phyloP scores from a whole-genome alignment of 441 rosid genomes.

The Viola pubescens region DNA sequence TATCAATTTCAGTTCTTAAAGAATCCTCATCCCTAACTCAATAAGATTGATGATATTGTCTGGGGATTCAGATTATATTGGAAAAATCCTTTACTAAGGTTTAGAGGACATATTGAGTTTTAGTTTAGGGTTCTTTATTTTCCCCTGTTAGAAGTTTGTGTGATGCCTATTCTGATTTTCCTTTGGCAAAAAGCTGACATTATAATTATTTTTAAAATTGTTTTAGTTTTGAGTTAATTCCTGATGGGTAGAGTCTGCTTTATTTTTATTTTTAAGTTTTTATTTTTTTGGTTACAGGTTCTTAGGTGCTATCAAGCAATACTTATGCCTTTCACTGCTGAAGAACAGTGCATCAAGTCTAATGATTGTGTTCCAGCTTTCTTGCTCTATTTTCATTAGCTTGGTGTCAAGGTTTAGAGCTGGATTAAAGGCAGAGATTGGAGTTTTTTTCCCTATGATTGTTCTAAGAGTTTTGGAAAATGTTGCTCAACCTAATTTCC shows the following conservation, averaged over 20 bases:
- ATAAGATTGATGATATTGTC: too few species aligned
- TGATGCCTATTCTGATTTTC: too few species aligned
- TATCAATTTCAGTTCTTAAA: too few species aligned
- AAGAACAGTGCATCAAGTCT: conserved; percentile 94
- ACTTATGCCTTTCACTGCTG: conserved; percentile 81
- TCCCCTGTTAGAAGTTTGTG: too few species aligned
- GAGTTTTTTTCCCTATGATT: conserved; percentile 98
- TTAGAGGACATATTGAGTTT: too few species aligned
- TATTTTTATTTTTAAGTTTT: conserved; percentile 20
- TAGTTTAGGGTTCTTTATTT: too few species aligned
- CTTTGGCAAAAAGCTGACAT: too few species aligned
- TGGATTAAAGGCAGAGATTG: conserved; percentile 97
- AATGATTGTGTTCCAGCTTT: conserved; percentile 96
- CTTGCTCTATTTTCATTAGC: conserved; percentile 95
- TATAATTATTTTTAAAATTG: too few species aligned
- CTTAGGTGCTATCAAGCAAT: conserved; percentile 91
- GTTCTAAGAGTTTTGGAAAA: conserved; percentile 93
- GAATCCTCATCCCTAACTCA: too few species aligned
- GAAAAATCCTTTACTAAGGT: too few species aligned
- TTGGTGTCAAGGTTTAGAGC: conserved; percentile 93
- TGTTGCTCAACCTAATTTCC: conserved; percentile 96
- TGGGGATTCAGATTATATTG: too few species aligned
- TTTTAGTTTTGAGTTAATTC: background rate
- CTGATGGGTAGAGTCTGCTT: conserved; percentile 16
- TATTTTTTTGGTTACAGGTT: conserved; percentile 48